Conservation (phyloP, 2,329 filamentous ascomycete genomes). For the Leptosphaerulina australis region DNA sequence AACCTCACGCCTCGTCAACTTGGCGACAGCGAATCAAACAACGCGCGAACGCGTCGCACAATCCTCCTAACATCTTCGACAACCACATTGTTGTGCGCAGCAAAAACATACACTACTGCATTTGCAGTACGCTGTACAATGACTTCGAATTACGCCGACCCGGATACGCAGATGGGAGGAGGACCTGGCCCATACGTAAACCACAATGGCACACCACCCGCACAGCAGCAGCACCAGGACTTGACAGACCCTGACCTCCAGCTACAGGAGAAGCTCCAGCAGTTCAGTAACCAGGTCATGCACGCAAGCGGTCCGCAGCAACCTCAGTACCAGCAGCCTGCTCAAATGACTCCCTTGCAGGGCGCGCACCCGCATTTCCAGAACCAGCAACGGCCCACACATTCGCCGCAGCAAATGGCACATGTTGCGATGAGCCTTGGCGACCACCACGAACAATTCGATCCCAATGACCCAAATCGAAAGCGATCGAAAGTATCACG, state of each 20-base stretch:
- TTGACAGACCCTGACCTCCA: conserved; percentile 42
- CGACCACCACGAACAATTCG: conserved; percentile 43
- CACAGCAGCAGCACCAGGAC: conserved; percentile 41
- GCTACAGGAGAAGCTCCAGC: conserved; percentile 45
- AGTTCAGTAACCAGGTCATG: conserved; percentile 46
- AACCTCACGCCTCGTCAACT: conserved; percentile 28
- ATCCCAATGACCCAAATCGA: conserved; percentile 45
- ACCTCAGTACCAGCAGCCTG: conserved; percentile 37
- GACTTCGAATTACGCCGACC: conserved; percentile 44
- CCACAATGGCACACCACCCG: conserved; percentile 45
- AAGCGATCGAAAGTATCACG: conserved; percentile 52
- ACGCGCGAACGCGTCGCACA: conserved; percentile 18
- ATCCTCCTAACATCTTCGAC: background rate
- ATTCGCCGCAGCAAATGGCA: conserved; percentile 50
- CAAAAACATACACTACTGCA: conserved; percentile 11
- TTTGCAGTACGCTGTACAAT: conserved; percentile 27
- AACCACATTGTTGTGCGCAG: conserved; percentile 21
- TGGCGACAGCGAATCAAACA: conserved; percentile 28
- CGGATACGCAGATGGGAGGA: conserved; percentile 44
- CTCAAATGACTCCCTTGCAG: conserved; percentile 36
- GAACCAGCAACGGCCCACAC: conserved; percentile 42
- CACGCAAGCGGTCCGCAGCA: conserved; percentile 34
- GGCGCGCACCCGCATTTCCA: conserved; percentile 46
- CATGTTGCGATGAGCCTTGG: conserved; percentile 48
- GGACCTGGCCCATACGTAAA: conserved; percentile 43